Base-by-base conservation (phyloP, 257 asterid species). In the Handroanthus guayacan region DNA sequence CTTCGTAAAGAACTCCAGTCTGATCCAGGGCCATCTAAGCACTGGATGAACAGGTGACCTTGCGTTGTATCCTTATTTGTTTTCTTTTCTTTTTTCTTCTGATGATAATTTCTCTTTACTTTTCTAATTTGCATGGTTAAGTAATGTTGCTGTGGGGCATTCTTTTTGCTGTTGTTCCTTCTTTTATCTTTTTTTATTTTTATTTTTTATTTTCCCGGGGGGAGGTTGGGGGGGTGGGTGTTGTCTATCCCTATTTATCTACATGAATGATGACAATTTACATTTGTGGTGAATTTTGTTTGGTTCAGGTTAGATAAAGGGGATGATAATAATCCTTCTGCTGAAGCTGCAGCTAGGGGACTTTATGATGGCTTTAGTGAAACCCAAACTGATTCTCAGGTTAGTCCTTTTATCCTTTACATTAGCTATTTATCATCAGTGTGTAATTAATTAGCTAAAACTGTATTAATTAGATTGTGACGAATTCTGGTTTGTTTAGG, bases 301-400 rank as follows among this genome's bases (percentile, higher is more conserved):
- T 65, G 37, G 68, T 72, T 82, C 96, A 95, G 97, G 89, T 72
- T 79, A 70, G 90, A 87, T 63, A 86, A 86, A 83, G 82, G 70
- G 70, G 91, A 86, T 38, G 90, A 85, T 18, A 66, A 43, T 57
- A 66, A 43, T 57, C 81, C 80, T 56, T 75, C 85, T 18, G 82
- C 81, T 65, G 93, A 79, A 72, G 84, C 76, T 52, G 73, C 82
- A 65, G 72, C 86, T 34, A 76, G 70, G 82, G 85, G 77, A 37
- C 61, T 78, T 52, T 86, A 87, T 36, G 96, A 95, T 67, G 85
- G 89, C 61, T 92, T 95, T 79, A 95, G 94, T 76, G 99, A 95
- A 77, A 91, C 99, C 4, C 99, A 91, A 75, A 91, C 97, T 5
- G 98, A 91, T 79, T 91, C 98, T 81, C 99, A 95, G 99, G 99